Percentiles rank a stretch among this genome's conserved stretches.
Evolutionary conservation across 2,329 filamentous ascomycete species (phyloP).

Genomic region (Alternaria sp.): DNA sequence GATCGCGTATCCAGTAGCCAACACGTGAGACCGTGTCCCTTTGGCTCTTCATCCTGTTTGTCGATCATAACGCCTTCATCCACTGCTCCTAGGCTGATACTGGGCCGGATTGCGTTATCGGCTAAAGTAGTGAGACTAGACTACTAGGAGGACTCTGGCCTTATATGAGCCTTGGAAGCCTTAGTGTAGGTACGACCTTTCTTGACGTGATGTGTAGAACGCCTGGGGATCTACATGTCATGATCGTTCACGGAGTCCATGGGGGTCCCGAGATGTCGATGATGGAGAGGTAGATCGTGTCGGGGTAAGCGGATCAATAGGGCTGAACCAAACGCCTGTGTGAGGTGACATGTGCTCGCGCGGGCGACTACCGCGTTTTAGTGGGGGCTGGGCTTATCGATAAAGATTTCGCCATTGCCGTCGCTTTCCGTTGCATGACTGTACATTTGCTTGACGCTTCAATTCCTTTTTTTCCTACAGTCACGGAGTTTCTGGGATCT

Average conservation of each 20-base stretch:
- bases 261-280: constrained; percentile 14
- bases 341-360: background rate
- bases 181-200: background rate
- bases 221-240: constrained; percentile 2
- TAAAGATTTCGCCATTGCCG: constrained; percentile 11
- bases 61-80: constrained; percentile 14
- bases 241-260: constrained; percentile 1
- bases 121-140: background rate
- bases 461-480: constrained; percentile 5
- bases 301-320: constrained; percentile 5
- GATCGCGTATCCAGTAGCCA: constrained; percentile 58
- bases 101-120: background rate
- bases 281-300: constrained; percentile 2
- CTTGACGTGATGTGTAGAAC: background rate
- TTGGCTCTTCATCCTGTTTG: constrained; percentile 11
- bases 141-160: background rate
- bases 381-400: constrained; percentile 20
- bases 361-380: constrained; percentile 1
- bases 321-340: constrained; percentile 1
- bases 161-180: constrained; percentile 1
- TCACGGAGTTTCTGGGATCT: constrained; percentile 5
- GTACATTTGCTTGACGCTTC: background rate
- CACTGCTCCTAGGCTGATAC: background rate
- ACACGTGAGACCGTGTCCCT: constrained; percentile 45
- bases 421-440: constrained; percentile 11